Evolutionary conservation across 768 basidiomycete genomes (phyloP), one percentile per base, ranked within the genome.

Genomic region (Phallus indusiatus): DNA sequence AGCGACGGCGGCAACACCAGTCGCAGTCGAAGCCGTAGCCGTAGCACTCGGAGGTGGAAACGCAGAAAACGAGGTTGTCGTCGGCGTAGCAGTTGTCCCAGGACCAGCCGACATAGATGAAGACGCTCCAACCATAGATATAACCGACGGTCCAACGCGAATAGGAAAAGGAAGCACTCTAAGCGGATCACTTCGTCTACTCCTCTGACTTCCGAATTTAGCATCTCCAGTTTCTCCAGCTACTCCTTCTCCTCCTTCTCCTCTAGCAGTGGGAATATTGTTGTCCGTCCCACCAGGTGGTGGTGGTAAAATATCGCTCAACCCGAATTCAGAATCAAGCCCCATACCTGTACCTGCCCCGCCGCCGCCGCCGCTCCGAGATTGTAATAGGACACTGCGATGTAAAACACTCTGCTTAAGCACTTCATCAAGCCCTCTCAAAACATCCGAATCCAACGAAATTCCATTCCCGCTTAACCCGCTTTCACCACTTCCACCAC

Each of bases 101-200:
- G 42, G 12, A 42, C 42, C 42, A 42, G 42, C 14, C 42, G 42
- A 14, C 28, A 28, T 28, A 3, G 28, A 28, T 7, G 28, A 28
- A 28, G 28, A 28, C 7, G 28, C 28, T 28, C 28, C 28, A 28
- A 12, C 47, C 34, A 37, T 7, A 5, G 33, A 34, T 21, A 69
- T 59, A 16, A 37, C 18, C 10, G 7, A n/a, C n/a, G 69, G 70
- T 53, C 72, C 74, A 35, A 72, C 50, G 4, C 20, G 50, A 51
- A 51, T 51, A 51, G 56, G 56, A 51, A 42, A 58, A 21, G 56
- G 56, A 2, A 58, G 24, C 20, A 58, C 56, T 48, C 56, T 51
- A 22, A 55, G 24, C 24, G 55, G 60, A 20, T 46, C 49, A 47
- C 55, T 61, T 49, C 56, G 42, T 12, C 56, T 46, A 33, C 48